phyloP scores from a whole-genome alignment of 1,139 yeast species.

The Hyphopichia pseudoburtonii region DNA sequence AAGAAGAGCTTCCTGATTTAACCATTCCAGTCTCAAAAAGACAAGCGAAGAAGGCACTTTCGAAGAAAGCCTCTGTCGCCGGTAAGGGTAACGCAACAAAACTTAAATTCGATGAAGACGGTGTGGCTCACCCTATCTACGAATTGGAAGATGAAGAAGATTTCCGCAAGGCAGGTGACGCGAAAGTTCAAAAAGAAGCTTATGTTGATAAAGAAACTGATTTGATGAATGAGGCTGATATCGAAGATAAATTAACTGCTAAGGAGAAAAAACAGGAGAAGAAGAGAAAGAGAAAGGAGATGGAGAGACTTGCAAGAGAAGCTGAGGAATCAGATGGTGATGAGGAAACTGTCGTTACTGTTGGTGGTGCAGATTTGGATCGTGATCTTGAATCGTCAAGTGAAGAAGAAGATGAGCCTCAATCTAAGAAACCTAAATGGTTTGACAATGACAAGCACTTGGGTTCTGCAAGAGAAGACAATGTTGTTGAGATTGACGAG shows the following conservation, averaged over 20 bases:
- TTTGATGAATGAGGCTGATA: conserved; percentile 70
- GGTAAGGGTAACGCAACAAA: conserved; percentile 72
- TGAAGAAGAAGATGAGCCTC: conserved; percentile 43
- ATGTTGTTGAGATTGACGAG: conserved; percentile 72
- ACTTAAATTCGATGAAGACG: conserved; percentile 89
- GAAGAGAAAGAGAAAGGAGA: conserved; percentile 85
- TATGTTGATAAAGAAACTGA: conserved; percentile 67
- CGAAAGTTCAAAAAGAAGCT: conserved; percentile 61
- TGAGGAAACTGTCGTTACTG: conserved; percentile 23
- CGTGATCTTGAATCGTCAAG: conserved; percentile 46
- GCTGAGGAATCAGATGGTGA: conserved; percentile 41
- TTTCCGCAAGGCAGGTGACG: conserved; percentile 76
- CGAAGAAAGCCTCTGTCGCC: conserved; percentile 75
- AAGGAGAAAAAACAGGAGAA: conserved; percentile 81
- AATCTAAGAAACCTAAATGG: conserved; percentile 62
- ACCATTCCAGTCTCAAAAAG: conserved; percentile 74
- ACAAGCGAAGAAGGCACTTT: conserved; percentile 82
- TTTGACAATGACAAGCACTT: conserved; percentile 36
- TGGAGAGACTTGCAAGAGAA: conserved; percentile 53
- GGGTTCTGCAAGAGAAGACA: conserved; percentile 17
- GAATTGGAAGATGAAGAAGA: conserved; percentile 91
- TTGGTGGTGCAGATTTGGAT: conserved; percentile 42
- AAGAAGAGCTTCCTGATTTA: conserved; percentile 63
- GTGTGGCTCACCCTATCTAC: conserved; percentile 84
- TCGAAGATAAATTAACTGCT: conserved; percentile 78